These are phyloP conservation scores for Calamus simplicifolius DNA, from an alignment of 176 grass and related monocot species.

Conservation along the genomic window DNA sequence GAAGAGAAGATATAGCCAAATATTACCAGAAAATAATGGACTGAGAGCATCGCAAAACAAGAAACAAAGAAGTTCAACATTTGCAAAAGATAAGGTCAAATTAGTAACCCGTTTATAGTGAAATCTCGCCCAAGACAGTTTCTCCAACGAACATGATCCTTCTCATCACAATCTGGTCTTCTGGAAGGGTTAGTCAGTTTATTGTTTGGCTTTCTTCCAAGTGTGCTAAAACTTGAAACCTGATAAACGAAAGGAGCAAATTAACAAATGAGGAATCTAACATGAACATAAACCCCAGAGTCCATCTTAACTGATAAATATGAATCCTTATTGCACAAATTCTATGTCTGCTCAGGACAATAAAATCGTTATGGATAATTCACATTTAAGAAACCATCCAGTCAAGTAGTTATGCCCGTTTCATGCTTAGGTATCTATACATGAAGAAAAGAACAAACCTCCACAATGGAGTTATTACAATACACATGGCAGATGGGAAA, in stretches of 20 bases:
- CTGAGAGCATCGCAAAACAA: not conserved
- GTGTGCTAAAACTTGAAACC: conserved; percentile 92
- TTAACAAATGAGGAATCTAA: not conserved
- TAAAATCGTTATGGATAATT: no score
- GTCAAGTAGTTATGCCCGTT: no score
- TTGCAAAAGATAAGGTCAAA: conserved; percentile 7
- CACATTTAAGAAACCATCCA: no score
- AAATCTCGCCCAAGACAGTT: conserved; percentile 85
- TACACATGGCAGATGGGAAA: conserved; percentile 96
- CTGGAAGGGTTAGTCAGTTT: conserved; percentile 25
- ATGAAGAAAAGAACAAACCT: conserved; percentile 36
- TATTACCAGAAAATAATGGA: not conserved
- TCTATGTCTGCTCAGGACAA: no score
- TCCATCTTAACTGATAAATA: no score
- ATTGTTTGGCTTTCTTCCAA: conserved; percentile 34
- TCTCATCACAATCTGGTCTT: conserved; percentile 48
- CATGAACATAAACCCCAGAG: not conserved
- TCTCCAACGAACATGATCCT: conserved; percentile 81
- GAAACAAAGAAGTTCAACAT: not conserved
- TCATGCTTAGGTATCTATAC: no score
- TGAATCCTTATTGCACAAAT: no score
- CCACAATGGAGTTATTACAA: conserved; percentile 53
- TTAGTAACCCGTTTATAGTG: conserved; percentile 79
- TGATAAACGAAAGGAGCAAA: conserved; percentile 20
- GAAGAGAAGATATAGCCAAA: not conserved